These are phyloP conservation scores for Phycomyces nitens DNA, from an alignment of 192 early-diverging fungal species.

Conservation along the genomic window DNA sequence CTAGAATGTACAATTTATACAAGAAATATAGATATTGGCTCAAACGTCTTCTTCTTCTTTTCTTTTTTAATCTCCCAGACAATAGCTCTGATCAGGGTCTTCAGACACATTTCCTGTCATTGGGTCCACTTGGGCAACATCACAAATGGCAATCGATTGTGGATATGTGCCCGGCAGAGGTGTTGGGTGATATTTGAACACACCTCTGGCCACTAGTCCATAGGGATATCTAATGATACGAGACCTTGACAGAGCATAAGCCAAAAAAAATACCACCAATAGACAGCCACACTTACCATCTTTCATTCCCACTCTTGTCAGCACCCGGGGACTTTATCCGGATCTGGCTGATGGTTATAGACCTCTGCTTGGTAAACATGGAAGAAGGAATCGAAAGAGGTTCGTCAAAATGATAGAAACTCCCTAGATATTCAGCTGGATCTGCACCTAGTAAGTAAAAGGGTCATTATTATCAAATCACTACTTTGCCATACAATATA, in stretches of 20 bases:
- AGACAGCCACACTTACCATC: constrained; percentile 26
- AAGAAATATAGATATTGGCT: no score
- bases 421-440: constrained; percentile 35
- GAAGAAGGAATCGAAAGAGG: constrained; percentile 27
- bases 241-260: constrained; percentile 16
- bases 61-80: constrained; percentile 1
- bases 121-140: constrained; percentile 31
- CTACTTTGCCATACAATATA: no score
- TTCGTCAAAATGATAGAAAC: constrained; percentile 32
- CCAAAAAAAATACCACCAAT: no score
- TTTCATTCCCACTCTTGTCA: constrained; percentile 37
- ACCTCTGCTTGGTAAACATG: constrained; percentile 9
- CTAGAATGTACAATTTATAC: not conserved
- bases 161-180: constrained; percentile 14
- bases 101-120: constrained; percentile 31
- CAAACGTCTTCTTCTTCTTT: no score
- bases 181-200: constrained; percentile 26
- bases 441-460: constrained; percentile 11
- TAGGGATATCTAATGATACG: constrained; percentile 37
- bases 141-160: constrained; percentile 35
- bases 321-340: constrained; percentile 38
- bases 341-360: constrained; percentile 26
- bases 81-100: constrained; percentile 31
- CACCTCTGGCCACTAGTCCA: constrained; percentile 29
- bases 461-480: not conserved